Conservation (phyloP, 2,329 filamentous ascomycete genomes). For the Sclerotinia trifoliorum region DNA sequence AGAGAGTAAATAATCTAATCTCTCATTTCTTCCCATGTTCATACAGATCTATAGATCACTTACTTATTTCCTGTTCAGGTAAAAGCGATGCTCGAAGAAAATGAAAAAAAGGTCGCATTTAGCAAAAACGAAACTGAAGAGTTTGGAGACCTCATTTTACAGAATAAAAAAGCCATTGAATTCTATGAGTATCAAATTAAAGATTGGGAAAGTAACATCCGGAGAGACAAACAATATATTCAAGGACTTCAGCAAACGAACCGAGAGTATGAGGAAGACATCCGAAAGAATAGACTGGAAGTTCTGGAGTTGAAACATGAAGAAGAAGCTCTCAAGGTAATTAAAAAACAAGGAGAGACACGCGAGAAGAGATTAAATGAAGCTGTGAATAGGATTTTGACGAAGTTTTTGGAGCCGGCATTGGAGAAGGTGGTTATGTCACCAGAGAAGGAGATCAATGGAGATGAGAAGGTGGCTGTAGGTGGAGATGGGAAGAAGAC, state of each 20-base stretch:
- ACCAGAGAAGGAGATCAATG: not conserved
- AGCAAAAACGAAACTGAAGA: not conserved
- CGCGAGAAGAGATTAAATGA: not conserved
- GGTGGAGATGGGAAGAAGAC: not conserved
- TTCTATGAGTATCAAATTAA: rapidly evolving
- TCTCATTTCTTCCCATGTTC: not conserved
- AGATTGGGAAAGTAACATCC: not conserved
- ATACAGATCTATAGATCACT: not conserved
- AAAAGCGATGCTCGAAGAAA: not conserved
- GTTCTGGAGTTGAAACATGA: not conserved
- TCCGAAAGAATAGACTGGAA: not conserved
- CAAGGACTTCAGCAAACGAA: not conserved
- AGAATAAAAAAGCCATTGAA: not conserved
- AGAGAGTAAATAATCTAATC: not conserved
- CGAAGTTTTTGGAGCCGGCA: not conserved
- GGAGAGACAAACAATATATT: rapidly evolving
- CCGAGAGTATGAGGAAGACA: not conserved
- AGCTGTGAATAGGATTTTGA: rapidly evolving
- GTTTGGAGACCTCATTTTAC: not conserved
- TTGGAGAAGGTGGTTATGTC: not conserved
- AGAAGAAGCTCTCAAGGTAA: not conserved
- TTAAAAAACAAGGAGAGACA: not conserved
- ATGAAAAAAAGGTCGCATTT: not conserved
- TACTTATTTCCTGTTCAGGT: not conserved
- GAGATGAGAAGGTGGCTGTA: not conserved